phyloP scores from a whole-genome alignment of 345 rosid species.

The Hibiscus trionum region DNA sequence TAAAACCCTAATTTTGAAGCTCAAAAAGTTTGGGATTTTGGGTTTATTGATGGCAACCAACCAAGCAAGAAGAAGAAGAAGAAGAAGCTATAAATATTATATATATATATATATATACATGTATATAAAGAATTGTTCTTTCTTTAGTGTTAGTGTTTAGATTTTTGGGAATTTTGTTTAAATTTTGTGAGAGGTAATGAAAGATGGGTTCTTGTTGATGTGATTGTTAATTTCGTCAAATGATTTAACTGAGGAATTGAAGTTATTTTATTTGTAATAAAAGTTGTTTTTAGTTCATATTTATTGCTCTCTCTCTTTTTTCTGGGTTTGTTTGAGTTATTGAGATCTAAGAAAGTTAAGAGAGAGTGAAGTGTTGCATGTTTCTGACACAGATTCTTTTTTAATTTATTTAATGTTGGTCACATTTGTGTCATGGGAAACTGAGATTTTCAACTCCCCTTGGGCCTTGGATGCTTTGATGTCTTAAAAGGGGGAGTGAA shows the following conservation, averaged over 20 bases:
- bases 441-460: not conserved
- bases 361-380: conserved; percentile 34
- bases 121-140: conserved; percentile 33
- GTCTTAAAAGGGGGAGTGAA: too few relatives aligned
- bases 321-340: conserved; percentile 10
- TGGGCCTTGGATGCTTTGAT: not conserved
- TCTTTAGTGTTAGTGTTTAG: conserved; percentile 14
- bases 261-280: not conserved
- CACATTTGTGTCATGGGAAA: conserved; percentile 16
- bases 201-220: conserved; percentile 10
- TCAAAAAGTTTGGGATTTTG: not conserved
- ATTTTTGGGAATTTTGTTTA: not conserved
- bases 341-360: conserved; percentile 22
- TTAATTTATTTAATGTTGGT: not conserved
- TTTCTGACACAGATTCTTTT: conserved; percentile 23
- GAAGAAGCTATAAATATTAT: too few relatives aligned
- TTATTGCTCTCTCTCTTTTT: not conserved
- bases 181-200: not conserved
- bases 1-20: not conserved
- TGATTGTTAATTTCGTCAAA: not conserved
- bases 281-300: not conserved
- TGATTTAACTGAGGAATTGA: conserved; percentile 12
- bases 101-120: conserved; percentile 19
- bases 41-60: too few relatives aligned
- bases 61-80: not conserved